Evolutionary conservation across 208 protist genomes (phyloP).

Genomic region (Trypanosoma scelopori): DNA sequence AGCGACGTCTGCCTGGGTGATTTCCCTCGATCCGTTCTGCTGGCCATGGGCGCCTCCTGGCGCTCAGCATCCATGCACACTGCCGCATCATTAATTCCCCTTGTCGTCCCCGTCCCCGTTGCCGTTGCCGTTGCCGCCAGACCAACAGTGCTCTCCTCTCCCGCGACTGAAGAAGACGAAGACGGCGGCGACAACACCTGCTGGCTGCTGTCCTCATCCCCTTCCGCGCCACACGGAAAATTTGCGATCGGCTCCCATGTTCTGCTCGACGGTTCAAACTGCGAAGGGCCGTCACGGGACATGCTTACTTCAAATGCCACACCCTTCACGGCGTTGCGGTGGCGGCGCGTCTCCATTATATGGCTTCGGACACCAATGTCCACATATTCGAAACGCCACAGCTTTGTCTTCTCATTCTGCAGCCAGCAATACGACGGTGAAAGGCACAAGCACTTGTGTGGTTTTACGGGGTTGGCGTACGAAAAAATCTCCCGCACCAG

Average conservation of each 20-base stretch:
- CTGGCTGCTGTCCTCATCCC: neutral
- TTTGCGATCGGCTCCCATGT: constrained; percentile 29
- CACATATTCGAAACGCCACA: constrained; percentile 81
- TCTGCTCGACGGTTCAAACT: constrained; percentile 9
- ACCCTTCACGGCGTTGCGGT: constrained; percentile 43
- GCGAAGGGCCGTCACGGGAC: constrained; percentile 30
- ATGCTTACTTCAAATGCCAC: constrained; percentile 32
- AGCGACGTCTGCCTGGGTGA: constrained; percentile 28
- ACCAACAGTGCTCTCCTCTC: too few species aligned
- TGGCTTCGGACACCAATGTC: constrained; percentile 56
- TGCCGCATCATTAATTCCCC: neutral
- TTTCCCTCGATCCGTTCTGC: neutral
- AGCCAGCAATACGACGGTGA: constrained; percentile 76
- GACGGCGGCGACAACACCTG: neutral
- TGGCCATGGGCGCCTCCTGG: neutral
- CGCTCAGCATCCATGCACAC: neutral
- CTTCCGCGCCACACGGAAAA: constrained; percentile 34
- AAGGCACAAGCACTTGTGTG: constrained; percentile 65
- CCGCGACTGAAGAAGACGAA: too few species aligned
- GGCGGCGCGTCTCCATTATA: constrained; percentile 43
- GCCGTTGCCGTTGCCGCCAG: neutral
- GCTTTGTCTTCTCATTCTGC: constrained; percentile 50
- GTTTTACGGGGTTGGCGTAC: constrained; percentile 30
- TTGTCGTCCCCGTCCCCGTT: neutral
- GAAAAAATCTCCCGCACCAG: constrained; percentile 40